Evolutionary conservation across 805 yeast genomes (phyloP).

Genomic region (Metschnikowia bowlesiae): DNA sequence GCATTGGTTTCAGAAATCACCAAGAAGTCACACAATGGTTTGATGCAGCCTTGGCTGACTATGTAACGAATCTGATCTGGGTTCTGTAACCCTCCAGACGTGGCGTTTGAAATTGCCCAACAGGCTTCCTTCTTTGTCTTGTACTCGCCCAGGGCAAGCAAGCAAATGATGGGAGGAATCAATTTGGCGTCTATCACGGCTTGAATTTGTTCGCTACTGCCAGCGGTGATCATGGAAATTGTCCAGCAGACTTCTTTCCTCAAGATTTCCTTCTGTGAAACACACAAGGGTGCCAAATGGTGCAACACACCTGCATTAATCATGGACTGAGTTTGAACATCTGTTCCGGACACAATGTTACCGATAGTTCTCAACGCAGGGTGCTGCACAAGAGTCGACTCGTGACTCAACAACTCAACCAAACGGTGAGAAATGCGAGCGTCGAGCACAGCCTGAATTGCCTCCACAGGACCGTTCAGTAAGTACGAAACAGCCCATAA

Average conservation of each 20-base stretch:
- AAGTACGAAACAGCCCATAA: slow-evolving; percentile 98
- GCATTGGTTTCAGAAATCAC: slow-evolving; percentile 85
- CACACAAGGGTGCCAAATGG: slow-evolving; percentile 74
- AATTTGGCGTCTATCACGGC: slow-evolving; percentile 93
- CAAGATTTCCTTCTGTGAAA: slow-evolving; percentile 84
- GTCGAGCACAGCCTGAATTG: slow-evolving; percentile 95
- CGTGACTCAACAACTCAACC: slow-evolving; percentile 84
- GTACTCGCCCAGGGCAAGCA: slow-evolving; percentile 79
- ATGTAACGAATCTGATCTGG: slow-evolving; percentile 93
- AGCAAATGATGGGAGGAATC: slow-evolving; percentile 83
- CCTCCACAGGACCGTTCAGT: slow-evolving; percentile 87
- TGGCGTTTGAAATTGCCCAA: slow-evolving; percentile 98
- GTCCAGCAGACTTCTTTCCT: slow-evolving; percentile 99
- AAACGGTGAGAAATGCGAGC: slow-evolving; percentile 92
- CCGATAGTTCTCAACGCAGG: slow-evolving; percentile 98
- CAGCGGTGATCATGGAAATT: slow-evolving; percentile 95
- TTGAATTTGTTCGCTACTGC: slow-evolving; percentile 91
- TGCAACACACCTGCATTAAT: slow-evolving; percentile 89
- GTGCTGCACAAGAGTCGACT: slow-evolving; percentile 83
- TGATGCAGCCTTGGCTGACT: slow-evolving; percentile 40
- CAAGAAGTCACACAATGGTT: slow-evolving; percentile 36
- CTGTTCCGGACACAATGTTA: slow-evolving; percentile 96
- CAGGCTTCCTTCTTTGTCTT: slow-evolving; percentile 98
- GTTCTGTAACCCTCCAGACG: slow-evolving; percentile 86
- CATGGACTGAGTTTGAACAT: slow-evolving; percentile 89